phyloP scores from a whole-genome alignment of 495 filamentous ascomycete genomes.

The Hyaloscypha bicolor region DNA sequence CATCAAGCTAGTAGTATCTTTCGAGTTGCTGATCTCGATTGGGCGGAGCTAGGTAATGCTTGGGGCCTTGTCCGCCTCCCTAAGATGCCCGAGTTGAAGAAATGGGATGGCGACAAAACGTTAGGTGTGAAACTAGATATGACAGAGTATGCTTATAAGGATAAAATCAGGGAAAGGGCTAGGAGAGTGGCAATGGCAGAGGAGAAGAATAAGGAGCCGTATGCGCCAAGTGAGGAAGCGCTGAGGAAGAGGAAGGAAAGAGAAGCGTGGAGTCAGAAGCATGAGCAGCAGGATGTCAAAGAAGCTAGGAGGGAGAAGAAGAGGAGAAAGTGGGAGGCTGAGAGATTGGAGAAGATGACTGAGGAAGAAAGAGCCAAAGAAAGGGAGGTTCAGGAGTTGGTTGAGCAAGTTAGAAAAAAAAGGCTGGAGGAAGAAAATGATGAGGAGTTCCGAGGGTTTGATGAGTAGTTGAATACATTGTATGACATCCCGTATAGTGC shows the following conservation, averaged over 20 bases:
- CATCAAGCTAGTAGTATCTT: conserved; percentile 92
- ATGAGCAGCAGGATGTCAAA: conserved; percentile 67
- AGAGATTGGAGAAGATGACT: conserved; percentile 68
- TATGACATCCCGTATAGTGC: background rate
- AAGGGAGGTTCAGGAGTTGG: conserved; percentile 70
- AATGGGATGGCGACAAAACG: conserved; percentile 63
- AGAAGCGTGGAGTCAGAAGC: conserved; percentile 84
- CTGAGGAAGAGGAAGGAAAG: conserved; percentile 52
- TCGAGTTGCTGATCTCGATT: conserved; percentile 77
- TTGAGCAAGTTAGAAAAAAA: conserved; percentile 67
- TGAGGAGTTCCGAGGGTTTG: conserved; percentile 49
- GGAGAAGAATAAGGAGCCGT: conserved; percentile 36
- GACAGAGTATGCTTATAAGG: conserved; percentile 66
- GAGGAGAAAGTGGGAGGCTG: conserved; percentile 68
- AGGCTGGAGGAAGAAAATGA: conserved; percentile 47
- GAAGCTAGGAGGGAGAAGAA: conserved; percentile 74
- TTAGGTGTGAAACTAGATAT: conserved; percentile 64
- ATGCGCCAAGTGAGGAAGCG: conserved; percentile 34
- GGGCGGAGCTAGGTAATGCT: conserved; percentile 75
- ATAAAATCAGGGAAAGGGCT: conserved; percentile 74
- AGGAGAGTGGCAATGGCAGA: conserved; percentile 59
- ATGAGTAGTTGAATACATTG: conserved; percentile 27
- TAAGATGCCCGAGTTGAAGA: conserved; percentile 89
- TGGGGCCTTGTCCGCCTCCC: conserved; percentile 87
- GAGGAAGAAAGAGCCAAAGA: conserved; percentile 72